Conservation (phyloP, 805 yeast species). For the Pichia insulana region DNA sequence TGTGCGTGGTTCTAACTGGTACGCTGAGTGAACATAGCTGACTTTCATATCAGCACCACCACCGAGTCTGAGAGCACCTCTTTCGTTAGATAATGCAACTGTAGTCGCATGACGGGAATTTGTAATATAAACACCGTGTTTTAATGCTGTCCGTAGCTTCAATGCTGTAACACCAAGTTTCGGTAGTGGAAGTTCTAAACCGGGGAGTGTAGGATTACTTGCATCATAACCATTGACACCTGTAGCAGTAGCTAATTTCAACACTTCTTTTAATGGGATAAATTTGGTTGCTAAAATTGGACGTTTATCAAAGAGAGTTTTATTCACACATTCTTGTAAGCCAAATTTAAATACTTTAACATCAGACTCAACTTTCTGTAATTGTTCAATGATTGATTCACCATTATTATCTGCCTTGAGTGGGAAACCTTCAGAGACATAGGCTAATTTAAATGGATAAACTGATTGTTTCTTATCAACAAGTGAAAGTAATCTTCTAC, state of each 20-base stretch:
- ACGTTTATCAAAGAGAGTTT: conserved; percentile 65
- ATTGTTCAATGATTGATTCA: conserved; percentile 28
- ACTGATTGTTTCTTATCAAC: conserved; percentile 75
- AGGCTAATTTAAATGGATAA: conserved; percentile 82
- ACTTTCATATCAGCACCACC: conserved; percentile 72
- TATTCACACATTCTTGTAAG: conserved; percentile 67
- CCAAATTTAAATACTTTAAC: conserved; percentile 64
- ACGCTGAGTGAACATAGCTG: conserved; percentile 81
- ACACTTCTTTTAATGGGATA: conserved; percentile 58
- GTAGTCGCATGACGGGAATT: conserved; percentile 79
- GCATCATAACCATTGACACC: conserved; percentile 64
- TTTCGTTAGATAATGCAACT: conserved; percentile 43
- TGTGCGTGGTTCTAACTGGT: conserved; percentile 45
- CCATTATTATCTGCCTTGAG: conserved; percentile 28
- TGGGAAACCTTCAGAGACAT: conserved; percentile 58
- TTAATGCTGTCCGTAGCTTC: conserved; percentile 55
- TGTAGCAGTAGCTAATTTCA: conserved; percentile 55
- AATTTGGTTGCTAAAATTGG: conserved; percentile 68
- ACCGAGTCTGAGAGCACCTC: conserved; percentile 65
- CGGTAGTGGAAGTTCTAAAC: conserved; percentile 69
- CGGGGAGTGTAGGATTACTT: conserved; percentile 54
- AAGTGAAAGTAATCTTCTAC: conserved; percentile 60
- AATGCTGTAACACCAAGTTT: conserved; percentile 63
- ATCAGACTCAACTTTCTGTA: conserved; percentile 42
- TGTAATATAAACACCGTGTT: conserved; percentile 41